Base-by-base conservation (phyloP, 2,329 filamentous ascomycete species). In the Aspergillus sp. region DNA sequence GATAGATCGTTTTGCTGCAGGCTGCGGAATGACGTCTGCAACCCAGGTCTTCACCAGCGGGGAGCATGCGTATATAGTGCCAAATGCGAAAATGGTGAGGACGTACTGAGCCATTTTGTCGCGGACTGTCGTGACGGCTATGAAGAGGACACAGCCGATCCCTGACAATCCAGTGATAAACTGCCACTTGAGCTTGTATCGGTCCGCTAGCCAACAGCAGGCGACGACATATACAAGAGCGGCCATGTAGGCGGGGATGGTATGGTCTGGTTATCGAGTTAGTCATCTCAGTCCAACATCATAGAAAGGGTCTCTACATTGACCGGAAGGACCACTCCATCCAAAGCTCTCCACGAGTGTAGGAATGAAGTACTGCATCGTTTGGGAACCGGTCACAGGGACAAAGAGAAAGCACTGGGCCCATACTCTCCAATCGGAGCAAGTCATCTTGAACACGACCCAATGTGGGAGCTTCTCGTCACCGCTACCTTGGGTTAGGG, bases 281-380 rank as follows among this genome's bases (percentile, higher is more conserved):
- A 16, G 33, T 3, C 4, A 7, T 36, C 3, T 13, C 3, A 36
- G 3, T 36, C 4, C 33, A 10, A 36, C n/a, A 36, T 36, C 11
- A 36, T 9, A 36, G 33, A n/a, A 9, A 9, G 33, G 3, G 19
- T 13, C 20, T 33, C 9, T 48, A 48, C 46, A 48, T 40, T 48
- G 46, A 13, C 46, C 46, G 17, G 35, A 26, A 7, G 46, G 46
- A 11, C 46, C 46, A 5, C n/a, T 58, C 59, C 65, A 69, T 7
- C 66, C 66, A 35, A 69, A 66, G 33, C 55, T 63, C 33, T 60
- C 54, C 20, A 69, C 61, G 1, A 69, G 56, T 4, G 65, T 67
- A 8, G 66, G 66, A 42, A 69, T 67, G 49, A 69, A 69, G 53
- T 68, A 68, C 48, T 65, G 60, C 47, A 69, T 68, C 8, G 63